These are phyloP conservation scores for Acanthochlamys bracteata DNA, from an alignment of 106 monocot genomes.

Conservation along the genomic window DNA sequence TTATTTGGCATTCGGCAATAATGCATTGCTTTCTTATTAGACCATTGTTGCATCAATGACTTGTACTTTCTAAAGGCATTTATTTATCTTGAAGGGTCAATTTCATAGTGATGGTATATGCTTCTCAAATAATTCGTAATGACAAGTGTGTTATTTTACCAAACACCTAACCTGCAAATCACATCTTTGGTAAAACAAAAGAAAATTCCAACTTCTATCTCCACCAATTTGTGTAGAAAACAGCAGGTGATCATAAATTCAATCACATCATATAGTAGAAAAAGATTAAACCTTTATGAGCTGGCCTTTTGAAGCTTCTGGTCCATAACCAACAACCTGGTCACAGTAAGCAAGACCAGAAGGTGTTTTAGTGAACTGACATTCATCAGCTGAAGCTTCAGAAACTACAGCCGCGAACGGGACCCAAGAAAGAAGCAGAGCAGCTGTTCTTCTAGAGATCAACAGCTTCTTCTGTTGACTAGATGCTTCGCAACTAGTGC, in stretches of 20 bases:
- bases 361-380: conserved; percentile 36
- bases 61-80: no score
- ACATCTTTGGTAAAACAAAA: no score
- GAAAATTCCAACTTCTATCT: neutral
- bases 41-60: no score
- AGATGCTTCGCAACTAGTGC: no score
- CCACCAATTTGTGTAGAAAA: neutral
- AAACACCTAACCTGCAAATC: no score
- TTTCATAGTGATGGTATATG: neutral
- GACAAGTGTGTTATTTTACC: neutral
- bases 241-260: neutral
- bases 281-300: conserved; percentile 66
- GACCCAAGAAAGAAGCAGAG: no score
- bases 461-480: no score
- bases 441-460: no score
- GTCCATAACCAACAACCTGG: conserved; percentile 54
- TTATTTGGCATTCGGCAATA: no score
- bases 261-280: neutral
- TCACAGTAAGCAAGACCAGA: conserved; percentile 90
- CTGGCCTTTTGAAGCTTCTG: conserved; percentile 54
- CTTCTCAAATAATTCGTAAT: neutral
- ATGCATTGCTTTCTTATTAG: no score
- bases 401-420: no score
- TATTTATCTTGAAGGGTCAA: neutral
- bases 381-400: neutral